phyloP scores from a whole-genome alignment of 805 yeast genomes.

The Candida sphagnicola region DNA sequence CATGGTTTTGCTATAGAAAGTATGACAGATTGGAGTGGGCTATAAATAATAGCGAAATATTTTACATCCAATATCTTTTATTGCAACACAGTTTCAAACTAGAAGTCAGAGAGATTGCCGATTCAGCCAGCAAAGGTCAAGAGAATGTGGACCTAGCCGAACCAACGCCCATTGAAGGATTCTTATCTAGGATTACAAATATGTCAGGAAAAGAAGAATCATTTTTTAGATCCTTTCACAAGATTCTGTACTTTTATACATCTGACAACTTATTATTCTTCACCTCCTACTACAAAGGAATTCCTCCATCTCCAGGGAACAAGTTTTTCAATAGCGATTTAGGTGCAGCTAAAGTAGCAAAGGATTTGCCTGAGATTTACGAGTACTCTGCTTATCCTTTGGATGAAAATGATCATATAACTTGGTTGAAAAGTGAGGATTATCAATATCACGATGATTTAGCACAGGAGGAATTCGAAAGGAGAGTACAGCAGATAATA shows the following conservation, averaged over 20 bases:
- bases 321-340: conserved; percentile 9
- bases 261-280: conserved; percentile 59
- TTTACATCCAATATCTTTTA: conserved; percentile 26
- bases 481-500: conserved; percentile 53
- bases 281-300: conserved; percentile 48
- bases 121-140: too few relatives aligned
- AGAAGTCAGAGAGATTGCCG: conserved; percentile 53
- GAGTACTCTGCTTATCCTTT: conserved; percentile 53
- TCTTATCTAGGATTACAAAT: conserved; percentile 54
- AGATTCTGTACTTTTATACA: conserved; percentile 61
- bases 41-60: conserved; percentile 21
- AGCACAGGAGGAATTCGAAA: conserved; percentile 63
- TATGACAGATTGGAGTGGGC: conserved; percentile 70
- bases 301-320: conserved; percentile 56
- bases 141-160: conserved; percentile 28
- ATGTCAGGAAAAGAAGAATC: conserved; percentile 41
- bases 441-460: conserved; percentile 47
- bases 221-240: conserved; percentile 40
- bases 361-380: conserved; percentile 33
- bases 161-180: conserved; percentile 83
- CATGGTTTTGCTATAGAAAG: conserved; percentile 56
- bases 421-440: conserved; percentile 54
- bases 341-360: conserved; percentile 12
- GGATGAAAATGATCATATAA: conserved; percentile 47
- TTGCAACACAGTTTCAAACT: conserved; percentile 41